phyloP scores from a whole-genome alignment of 1,284 basidiomycete genomes.

The Melampsora larici-populina region DNA sequence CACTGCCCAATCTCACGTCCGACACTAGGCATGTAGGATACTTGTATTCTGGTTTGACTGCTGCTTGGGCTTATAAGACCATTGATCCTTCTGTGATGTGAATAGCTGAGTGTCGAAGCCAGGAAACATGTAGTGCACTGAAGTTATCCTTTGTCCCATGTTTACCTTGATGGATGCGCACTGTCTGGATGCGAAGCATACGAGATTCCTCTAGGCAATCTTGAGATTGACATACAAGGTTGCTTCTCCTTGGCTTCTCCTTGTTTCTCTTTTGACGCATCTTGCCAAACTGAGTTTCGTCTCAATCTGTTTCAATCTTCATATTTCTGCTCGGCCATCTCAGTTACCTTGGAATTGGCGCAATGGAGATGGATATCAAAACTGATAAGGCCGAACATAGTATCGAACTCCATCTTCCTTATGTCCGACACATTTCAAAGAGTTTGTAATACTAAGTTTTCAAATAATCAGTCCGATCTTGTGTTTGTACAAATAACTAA shows the following conservation, averaged over 20 bases:
- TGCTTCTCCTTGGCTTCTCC: constrained; percentile 6
- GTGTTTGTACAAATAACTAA: background rate
- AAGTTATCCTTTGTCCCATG: constrained; percentile 57
- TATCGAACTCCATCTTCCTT: constrained; percentile 96
- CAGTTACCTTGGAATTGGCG: constrained; percentile 69
- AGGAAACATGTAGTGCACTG: too few relatives aligned
- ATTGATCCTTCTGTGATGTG: too few relatives aligned
- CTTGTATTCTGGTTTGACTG: constrained; percentile 85
- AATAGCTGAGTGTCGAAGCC: constrained; percentile 57
- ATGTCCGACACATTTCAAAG: constrained; percentile 78
- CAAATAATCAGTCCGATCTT: background rate
- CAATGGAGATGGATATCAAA: constrained; percentile 63
- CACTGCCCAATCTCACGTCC: constrained; percentile 29
- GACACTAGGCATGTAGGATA: constrained; percentile 84
- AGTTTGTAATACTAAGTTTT: constrained; percentile 57
- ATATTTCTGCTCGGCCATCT: background rate
- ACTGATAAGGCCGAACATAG: constrained; percentile 94
- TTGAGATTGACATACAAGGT: constrained; percentile 77
- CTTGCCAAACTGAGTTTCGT: constrained; percentile 6
- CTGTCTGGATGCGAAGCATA: too few relatives aligned
- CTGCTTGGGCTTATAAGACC: constrained; percentile 91
- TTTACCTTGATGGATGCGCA: constrained; percentile 74
- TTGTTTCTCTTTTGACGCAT: constrained; percentile 4
- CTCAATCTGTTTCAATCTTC: background rate
- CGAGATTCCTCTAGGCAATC: constrained; percentile 77